Conservation (phyloP, 2,329 filamentous ascomycete species). For the Curvularia sp. region DNA sequence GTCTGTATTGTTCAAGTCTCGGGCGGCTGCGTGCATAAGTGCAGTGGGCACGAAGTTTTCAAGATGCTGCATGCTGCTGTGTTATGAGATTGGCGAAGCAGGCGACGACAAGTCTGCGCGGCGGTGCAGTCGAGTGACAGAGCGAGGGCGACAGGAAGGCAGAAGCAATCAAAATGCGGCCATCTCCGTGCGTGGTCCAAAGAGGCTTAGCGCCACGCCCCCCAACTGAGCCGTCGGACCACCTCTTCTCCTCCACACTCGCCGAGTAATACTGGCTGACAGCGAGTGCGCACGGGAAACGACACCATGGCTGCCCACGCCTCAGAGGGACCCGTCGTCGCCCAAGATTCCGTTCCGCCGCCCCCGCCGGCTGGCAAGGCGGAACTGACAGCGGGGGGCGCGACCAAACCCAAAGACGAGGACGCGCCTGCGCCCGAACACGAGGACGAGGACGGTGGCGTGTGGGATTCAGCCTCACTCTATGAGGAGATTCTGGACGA, state of each 20-base stretch:
- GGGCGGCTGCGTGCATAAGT: slow-evolving; percentile 16
- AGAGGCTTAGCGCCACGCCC: slow-evolving; percentile 20
- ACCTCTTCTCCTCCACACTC: slow-evolving; percentile 22
- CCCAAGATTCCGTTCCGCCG: slow-evolving; percentile 33
- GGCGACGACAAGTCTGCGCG: slow-evolving; percentile 19
- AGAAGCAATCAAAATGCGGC: slow-evolving; percentile 12
- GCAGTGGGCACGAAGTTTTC: slow-evolving; percentile 11
- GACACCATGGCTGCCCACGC: slow-evolving; percentile 39
- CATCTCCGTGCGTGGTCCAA: slow-evolving; percentile 12
- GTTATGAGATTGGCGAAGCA: slow-evolving; percentile 23
- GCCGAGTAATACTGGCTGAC: slow-evolving; percentile 19
- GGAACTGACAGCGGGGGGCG: slow-evolving; percentile 25
- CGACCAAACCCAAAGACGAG: slow-evolving; percentile 24
- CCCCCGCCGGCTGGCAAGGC: slow-evolving; percentile 28
- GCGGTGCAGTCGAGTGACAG: background rate
- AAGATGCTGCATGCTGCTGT: slow-evolving; percentile 17
- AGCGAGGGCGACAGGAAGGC: slow-evolving; percentile 3
- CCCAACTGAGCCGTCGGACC: slow-evolving; percentile 22
- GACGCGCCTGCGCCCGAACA: slow-evolving; percentile 25
- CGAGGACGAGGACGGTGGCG: slow-evolving; percentile 33
- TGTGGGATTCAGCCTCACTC: slow-evolving; percentile 44
- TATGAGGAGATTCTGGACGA: slow-evolving; percentile 48
- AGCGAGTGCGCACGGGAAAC: slow-evolving; percentile 23
- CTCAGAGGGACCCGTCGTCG: slow-evolving; percentile 38
- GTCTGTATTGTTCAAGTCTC: slow-evolving; percentile 1